Evolutionary conservation across 768 basidiomycete genomes (phyloP).

Genomic region (Termitomyces sp.): DNA sequence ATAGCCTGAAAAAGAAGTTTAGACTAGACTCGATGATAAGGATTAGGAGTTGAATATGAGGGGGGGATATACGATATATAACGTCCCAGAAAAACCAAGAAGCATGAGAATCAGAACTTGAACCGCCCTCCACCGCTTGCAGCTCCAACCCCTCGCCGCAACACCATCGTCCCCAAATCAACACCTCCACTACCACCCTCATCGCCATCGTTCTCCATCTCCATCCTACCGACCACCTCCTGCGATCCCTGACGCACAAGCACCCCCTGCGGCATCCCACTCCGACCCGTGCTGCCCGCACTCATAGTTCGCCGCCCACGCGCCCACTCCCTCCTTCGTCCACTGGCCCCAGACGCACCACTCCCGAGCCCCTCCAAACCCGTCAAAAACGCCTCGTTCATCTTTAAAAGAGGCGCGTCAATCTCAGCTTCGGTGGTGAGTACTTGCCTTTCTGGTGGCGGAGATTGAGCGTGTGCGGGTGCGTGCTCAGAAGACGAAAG

Average conservation of each 20-base stretch:
- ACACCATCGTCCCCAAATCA: too few species aligned
- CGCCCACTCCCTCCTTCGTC: too few species aligned
- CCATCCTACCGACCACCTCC: conserved; percentile 22
- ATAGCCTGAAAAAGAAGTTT: too few species aligned
- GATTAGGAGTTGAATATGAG: too few species aligned
- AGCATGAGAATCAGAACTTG: too few species aligned
- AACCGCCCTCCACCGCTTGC: too few species aligned
- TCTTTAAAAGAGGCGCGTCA: conserved; percentile 44
- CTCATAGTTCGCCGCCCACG: neutral
- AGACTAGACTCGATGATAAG: too few species aligned
- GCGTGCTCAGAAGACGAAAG: too few species aligned
- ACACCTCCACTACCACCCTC: neutral
- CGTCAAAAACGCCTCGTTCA: conserved; percentile 19
- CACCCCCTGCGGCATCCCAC: neutral
- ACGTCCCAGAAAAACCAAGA: too few species aligned
- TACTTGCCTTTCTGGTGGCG: conserved; percentile 35
- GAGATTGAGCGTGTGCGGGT: conserved; percentile 4
- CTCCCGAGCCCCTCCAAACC: conserved; percentile 59
- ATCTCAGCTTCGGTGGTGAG: conserved; percentile 15
- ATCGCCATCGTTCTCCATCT: neutral
- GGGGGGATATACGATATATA: too few species aligned
- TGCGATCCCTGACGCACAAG: conserved; percentile 15
- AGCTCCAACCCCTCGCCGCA: too few species aligned
- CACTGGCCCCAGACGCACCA: neutral
- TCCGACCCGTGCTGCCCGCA: too few species aligned